These are phyloP conservation scores for Ganoderma lingzhi DNA, from an alignment of 1,284 basidiomycete genomes.

Conservation along the genomic window DNA sequence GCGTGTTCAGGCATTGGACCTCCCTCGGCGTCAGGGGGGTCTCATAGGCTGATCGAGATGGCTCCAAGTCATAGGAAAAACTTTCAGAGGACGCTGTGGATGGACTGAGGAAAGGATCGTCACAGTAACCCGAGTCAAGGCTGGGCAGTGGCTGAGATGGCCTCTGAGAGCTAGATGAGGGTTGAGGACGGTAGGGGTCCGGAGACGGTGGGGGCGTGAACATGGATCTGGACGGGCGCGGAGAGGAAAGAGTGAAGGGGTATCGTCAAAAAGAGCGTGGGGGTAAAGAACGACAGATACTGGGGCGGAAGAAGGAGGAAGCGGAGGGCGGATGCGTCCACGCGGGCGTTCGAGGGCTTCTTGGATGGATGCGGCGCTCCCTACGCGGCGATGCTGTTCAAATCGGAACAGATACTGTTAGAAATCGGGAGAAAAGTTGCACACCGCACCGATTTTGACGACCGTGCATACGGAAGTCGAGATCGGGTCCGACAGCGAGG, in stretches of 20 bases:
- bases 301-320: conserved; percentile 16
- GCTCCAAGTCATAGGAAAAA: conserved; percentile 19
- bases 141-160: conserved; percentile 22
- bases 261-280: conserved; percentile 33
- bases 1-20: conserved; percentile 23
- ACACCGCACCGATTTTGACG: not conserved
- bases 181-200: conserved; percentile 36
- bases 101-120: conserved; percentile 26
- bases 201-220: conserved; percentile 62
- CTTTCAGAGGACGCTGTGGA: conserved; percentile 20
- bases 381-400: conserved; percentile 23
- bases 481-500: not conserved
- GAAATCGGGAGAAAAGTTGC: conserved; percentile 16
- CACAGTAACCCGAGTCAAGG: conserved; percentile 16
- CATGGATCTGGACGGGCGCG: conserved; percentile 41
- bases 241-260: conserved; percentile 13
- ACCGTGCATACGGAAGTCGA: not conserved
- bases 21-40: conserved; percentile 26
- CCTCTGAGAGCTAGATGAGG: conserved; percentile 13
- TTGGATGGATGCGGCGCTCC: conserved; percentile 17
- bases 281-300: conserved; percentile 32
- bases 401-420: conserved; percentile 23
- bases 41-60: conserved; percentile 4
- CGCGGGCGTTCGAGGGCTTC: conserved; percentile 19
- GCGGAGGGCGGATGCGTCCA: conserved; percentile 14